Percentiles rank a stretch among this genome's conserved stretches.
These are phyloP conservation scores for Rhodotorula sp. DNA, from an alignment of 1,284 basidiomycete species.

Conservation along the genomic window DNA sequence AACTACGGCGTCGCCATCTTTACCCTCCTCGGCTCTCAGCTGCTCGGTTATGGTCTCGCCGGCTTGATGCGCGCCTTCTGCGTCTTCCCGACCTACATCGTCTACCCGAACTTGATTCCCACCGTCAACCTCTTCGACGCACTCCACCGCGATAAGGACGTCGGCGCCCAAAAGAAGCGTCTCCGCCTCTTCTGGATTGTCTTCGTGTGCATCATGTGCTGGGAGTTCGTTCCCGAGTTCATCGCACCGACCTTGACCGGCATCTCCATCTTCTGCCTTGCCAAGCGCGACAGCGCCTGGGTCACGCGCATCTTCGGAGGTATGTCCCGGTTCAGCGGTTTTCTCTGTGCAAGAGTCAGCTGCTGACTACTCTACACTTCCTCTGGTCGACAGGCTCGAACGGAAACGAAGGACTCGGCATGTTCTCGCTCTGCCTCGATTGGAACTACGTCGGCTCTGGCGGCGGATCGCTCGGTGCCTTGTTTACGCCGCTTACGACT, in stretches of 20 bases:
- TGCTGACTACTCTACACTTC: too few relatives aligned
- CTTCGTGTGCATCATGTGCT: conserved; percentile 43
- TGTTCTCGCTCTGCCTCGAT: conserved; percentile 55
- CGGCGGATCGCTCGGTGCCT: conserved; percentile 36
- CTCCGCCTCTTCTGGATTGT: conserved; percentile 44
- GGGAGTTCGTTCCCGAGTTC: conserved; percentile 45
- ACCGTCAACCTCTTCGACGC: conserved; percentile 61
- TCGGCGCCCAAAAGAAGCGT: conserved; percentile 40
- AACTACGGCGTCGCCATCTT: conserved; percentile 51
- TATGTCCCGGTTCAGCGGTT: background rate
- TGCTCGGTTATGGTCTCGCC: conserved; percentile 34
- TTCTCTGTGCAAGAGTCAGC: too few relatives aligned
- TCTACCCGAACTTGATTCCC: conserved; percentile 45
- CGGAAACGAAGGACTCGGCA: conserved; percentile 64
- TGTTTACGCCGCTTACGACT: conserved; percentile 26
- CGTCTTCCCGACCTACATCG: conserved; percentile 41
- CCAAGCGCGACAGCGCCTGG: conserved; percentile 56
- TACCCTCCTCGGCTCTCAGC: conserved; percentile 7
- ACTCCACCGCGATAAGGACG: conserved; percentile 56
- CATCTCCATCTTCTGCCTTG: conserved; percentile 60
- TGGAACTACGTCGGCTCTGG: conserved; percentile 50
- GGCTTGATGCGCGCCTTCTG: conserved; percentile 34
- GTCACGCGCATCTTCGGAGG: conserved; percentile 60
- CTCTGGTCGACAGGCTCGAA: conserved; percentile 45
- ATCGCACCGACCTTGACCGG: conserved; percentile 50